Conservation (phyloP, 2,329 filamentous ascomycete species). For the Tolypocladium cylindrosporum region DNA sequence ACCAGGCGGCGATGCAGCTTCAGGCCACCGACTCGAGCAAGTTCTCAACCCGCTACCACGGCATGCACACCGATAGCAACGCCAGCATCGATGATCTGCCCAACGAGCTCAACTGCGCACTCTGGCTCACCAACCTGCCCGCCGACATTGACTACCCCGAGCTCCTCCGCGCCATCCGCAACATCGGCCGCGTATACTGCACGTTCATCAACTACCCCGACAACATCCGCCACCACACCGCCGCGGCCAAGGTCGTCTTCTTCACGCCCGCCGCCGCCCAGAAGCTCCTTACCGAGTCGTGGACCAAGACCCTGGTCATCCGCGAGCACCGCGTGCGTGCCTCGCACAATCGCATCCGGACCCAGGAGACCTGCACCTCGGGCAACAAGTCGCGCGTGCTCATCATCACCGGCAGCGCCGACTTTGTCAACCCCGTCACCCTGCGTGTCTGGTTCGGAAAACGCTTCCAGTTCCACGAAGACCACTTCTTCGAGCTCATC, state of each 20-base stretch:
- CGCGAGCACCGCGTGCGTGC: conserved; percentile 26
- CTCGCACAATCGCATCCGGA: conserved; percentile 38
- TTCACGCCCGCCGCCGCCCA: conserved; percentile 31
- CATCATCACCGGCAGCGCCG: conserved; percentile 33
- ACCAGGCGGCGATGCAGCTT: conserved; percentile 2
- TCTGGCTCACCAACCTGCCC: conserved; percentile 44
- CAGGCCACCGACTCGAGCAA: not conserved
- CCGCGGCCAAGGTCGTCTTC: conserved; percentile 41
- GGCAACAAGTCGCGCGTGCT: conserved; percentile 35
- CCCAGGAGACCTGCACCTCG: conserved; percentile 16
- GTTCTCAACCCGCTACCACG: conserved; percentile 25
- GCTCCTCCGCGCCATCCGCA: conserved; percentile 33
- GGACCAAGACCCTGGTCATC: conserved; percentile 23
- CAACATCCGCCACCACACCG: conserved; percentile 20
- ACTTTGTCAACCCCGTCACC: conserved; percentile 30
- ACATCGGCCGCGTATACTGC: conserved; percentile 40
- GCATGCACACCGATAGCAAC: conserved; percentile 24
- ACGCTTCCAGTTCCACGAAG: conserved; percentile 37
- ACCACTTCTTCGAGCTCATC: conserved; percentile 26
- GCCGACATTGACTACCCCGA: conserved; percentile 28
- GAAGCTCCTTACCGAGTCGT: conserved; percentile 13
- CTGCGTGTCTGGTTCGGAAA: conserved; percentile 30
- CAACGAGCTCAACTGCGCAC: conserved; percentile 32
- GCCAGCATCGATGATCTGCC: conserved; percentile 21
- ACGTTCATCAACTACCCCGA: conserved; percentile 40